Base-by-base conservation (phyloP, 768 basidiomycete species). In the Pisolithus tinctorius region DNA sequence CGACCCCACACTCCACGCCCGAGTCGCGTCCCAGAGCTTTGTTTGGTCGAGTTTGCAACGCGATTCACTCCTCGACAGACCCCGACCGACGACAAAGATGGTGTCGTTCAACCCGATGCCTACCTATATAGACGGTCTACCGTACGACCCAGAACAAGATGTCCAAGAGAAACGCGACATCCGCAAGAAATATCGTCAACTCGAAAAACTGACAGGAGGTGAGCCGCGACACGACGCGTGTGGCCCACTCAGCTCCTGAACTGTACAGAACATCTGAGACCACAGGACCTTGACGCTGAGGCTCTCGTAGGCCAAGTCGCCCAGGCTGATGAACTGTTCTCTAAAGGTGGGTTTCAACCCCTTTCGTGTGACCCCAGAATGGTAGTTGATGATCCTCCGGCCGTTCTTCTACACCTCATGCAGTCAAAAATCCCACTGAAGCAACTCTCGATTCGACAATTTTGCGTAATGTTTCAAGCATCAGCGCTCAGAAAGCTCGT, bases 361-460 rank as follows among this genome's bases (percentile, higher is more conserved):
- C 51, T 30, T 49, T 29, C 37, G 26, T 13, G 6, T 17, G 26
- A 34, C 13, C 45, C n/a, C 45, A 7, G 13, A 13, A 34, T 34
- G 34, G 34, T 34, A 34, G 10, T 14, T 34, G 13, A 34, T 34
- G 34, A 1, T 11, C 34, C 34, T 34, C 4, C 11, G 34, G 13
- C 13, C 11, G 34, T 14, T 4, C 13, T 34, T 34, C 34, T 34
- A 40, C 54, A 39, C 27, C 2, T 20, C 34, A 30, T 42, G 37
- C 54, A 86, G 88, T 93, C 50, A 82, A 82, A 63, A 84, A 83
- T 17, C 86, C 93, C 0, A 84, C 87, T 47, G 92, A 96, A 61
- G 94, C 95, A 4, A 85, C 89, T 0, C 78, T 97, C 10, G 96
- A 98, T 66, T 93, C 95, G 0, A 76, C 79, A 39, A 77, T 94